Conservation (phyloP, 805 yeast genomes). For the Myxozyma udenii region DNA sequence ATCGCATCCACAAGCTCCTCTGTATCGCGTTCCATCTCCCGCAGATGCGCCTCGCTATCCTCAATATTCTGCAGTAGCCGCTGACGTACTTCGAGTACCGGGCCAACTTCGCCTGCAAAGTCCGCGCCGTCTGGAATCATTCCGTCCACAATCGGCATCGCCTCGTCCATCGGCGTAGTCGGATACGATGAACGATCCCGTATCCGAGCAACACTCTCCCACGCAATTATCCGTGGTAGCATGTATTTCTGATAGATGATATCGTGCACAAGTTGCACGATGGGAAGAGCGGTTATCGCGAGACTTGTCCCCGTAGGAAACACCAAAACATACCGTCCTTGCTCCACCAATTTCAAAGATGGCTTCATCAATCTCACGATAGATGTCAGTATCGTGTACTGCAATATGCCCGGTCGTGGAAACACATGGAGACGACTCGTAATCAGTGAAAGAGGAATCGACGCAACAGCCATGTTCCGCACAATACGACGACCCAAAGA, state of each 20-base stretch:
- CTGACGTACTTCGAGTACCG: neutral
- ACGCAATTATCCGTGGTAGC: neutral
- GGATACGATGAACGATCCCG: neutral
- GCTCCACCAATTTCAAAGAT: neutral
- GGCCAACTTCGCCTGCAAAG: neutral
- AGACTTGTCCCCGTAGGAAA: neutral
- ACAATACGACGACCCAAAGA: neutral
- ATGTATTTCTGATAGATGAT: neutral
- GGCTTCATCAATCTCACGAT: neutral
- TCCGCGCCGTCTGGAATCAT: neutral
- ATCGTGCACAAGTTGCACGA: neutral
- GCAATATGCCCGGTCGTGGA: neutral
- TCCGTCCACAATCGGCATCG: neutral
- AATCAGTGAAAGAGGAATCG: constrained; percentile 2
- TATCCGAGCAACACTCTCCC: neutral
- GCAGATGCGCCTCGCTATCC: neutral
- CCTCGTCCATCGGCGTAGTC: neutral
- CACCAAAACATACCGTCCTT: neutral
- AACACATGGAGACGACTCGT: neutral
- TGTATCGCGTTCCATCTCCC: too few relatives aligned
- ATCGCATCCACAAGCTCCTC: too few relatives aligned
- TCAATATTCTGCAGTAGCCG: neutral
- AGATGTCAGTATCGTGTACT: too few relatives aligned
- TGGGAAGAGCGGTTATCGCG: neutral
- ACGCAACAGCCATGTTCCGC: neutral